A percentile compares a stretch with the other conserved stretches of the same genome.
Conservation (phyloP, 768 basidiomycete species). For the Leccinum longicurvipes region DNA sequence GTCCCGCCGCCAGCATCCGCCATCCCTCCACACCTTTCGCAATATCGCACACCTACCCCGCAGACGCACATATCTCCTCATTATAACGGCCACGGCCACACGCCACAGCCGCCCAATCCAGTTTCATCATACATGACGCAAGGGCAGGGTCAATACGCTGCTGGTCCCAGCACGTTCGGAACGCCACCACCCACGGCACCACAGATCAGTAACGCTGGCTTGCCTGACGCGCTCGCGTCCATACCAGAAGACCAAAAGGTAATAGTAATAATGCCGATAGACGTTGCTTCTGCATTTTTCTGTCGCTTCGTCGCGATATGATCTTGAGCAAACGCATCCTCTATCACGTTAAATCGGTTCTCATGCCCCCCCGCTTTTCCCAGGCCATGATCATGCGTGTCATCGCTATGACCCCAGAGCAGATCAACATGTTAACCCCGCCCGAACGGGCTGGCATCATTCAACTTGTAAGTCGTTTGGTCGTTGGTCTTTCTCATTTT, state of each 20-base stretch:
- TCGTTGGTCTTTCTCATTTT: not conserved
- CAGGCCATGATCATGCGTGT: conserved; percentile 78
- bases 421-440: conserved; percentile 72
- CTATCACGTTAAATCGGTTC: conserved; percentile 6
- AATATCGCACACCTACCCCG: conserved; percentile 36
- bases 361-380: conserved; percentile 2
- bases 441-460: conserved; percentile 73
- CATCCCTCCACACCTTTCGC: conserved; percentile 43
- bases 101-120: conserved; percentile 25
- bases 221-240: conserved; percentile 54
- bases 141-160: conserved; percentile 18
- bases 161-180: conserved; percentile 14
- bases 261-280: conserved; percentile 20
- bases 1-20: conserved; percentile 35
- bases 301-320: not conserved
- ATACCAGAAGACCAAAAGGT: conserved; percentile 73
- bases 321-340: not conserved
- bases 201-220: conserved; percentile 19
- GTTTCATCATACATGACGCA: conserved; percentile 15
- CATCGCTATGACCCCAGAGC: conserved; percentile 77
- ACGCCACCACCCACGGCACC: conserved; percentile 20
- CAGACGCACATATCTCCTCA: conserved; percentile 29
- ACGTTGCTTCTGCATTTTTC: conserved; percentile 2
- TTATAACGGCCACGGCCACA: conserved; percentile 28
- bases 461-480: conserved; percentile 64